These are phyloP conservation scores for Acorus calamus DNA, from an alignment of 106 monocot species.

Conservation along the genomic window DNA sequence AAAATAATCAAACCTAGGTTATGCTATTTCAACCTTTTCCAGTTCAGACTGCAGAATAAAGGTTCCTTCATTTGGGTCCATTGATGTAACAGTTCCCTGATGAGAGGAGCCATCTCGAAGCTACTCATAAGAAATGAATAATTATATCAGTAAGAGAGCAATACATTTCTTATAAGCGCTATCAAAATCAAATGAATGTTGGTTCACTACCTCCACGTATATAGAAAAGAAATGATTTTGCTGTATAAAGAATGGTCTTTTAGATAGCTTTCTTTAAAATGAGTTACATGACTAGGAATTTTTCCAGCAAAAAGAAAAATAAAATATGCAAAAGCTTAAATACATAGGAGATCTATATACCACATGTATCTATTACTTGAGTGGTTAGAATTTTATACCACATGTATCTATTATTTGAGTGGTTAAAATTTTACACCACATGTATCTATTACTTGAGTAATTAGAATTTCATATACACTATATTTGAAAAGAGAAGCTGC, in stretches of 20 bases:
- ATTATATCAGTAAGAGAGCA: neutral
- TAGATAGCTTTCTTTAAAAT: no score
- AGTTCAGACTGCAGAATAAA: slow-evolving; percentile 81
- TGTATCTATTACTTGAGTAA: no score
- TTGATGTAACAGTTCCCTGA: slow-evolving; percentile 93
- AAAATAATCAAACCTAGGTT: neutral
- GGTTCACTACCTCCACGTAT: neutral
- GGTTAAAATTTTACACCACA: no score
- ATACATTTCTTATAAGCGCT: neutral
- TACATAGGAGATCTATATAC: no score
- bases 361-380: no score
- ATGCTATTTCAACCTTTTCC: slow-evolving; percentile 42
- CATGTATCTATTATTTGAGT: no score
- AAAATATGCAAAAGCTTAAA: neutral
- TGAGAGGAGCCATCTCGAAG: slow-evolving; percentile 93
- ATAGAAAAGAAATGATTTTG: no score
- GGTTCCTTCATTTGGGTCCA: slow-evolving; percentile 79
- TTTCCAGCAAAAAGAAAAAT: neutral
- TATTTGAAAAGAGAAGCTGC: no score
- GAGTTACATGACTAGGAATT: no score
- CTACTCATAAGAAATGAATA: slow-evolving; percentile 22
- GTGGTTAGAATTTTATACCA: no score
- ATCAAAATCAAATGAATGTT: neutral
- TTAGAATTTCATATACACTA: no score
- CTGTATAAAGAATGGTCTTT: no score